Base-by-base conservation (phyloP, 768 basidiomycete genomes). In the Kondoa malvinella region DNA sequence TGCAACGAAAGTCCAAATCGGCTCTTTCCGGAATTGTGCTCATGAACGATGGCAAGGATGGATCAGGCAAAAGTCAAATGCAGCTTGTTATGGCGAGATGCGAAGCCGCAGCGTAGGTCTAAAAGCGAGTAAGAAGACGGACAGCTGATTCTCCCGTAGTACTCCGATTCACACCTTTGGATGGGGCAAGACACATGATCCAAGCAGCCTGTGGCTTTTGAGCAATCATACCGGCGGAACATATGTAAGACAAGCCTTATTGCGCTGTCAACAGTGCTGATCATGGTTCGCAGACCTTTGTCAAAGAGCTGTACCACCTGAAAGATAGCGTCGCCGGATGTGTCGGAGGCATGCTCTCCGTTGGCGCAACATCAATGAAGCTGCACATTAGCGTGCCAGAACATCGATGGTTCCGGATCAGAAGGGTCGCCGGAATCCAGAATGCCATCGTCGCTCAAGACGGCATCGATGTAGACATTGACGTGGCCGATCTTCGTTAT, bases 181-280 rank as follows among this genome's bases (percentile, higher is more conserved):
- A 64, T 99, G 94, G 74, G 94, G 92, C 30, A 88, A 89, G 68
- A 88, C 90, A 17, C 95, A 97, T 75, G 95, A 97, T 77, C 95
- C 95, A 21, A 90, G 90, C 16, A 94, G 92, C 4, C 83, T 99
- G 34, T 97, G 95, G 95, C 85, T 97, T 59, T 92, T 99, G 83
- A 96, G 92, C 12, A 97, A 96, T 77, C 92, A 97, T 77, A 96
- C 95, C 1, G 85, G 85, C 71, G 95, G 95, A 29, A 95, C 92
- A 31, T 50, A 50, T 50, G 40, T 50, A 21, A 50, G 40, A n/a
- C n/a, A n/a, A n/a, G n/a, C n/a, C n/a, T n/a, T n/a, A n/a, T n/a
- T n/a, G n/a, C n/a, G n/a, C n/a, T n/a, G n/a, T n/a, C n/a, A n/a
- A n/a, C n/a, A n/a, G n/a, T n/a, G 12, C 21, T 8, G 21, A 50